These are phyloP conservation scores for Quercus tomentella DNA, from an alignment of 331 rosid species.

Conservation along the genomic window DNA sequence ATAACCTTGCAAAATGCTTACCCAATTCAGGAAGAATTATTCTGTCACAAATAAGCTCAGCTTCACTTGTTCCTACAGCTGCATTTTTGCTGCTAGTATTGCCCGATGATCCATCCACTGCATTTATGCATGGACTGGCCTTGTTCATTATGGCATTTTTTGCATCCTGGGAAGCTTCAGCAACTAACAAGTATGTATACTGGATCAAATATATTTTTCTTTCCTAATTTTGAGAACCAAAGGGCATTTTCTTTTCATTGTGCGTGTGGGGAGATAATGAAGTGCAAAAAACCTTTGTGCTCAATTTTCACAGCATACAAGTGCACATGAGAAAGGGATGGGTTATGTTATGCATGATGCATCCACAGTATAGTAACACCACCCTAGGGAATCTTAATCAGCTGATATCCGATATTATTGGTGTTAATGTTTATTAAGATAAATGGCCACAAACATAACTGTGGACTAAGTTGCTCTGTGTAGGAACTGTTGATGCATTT, in stretches of 20 bases:
- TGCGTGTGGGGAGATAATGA: neutral
- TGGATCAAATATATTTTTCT: neutral
- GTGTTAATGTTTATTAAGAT: no score
- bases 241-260: neutral
- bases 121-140: conserved; percentile 43
- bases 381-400: no score
- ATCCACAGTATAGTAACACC: no score
- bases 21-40: conserved; percentile 70
- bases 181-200: conserved; percentile 60
- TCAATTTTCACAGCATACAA: no score
- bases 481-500: no score
- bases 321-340: no score
- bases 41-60: conserved; percentile 59
- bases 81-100: conserved; percentile 52
- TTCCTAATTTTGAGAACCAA: neutral
- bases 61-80: conserved; percentile 53
- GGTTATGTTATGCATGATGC: no score
- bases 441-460: no score
- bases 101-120: conserved; percentile 61
- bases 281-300: neutral
- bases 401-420: no score
- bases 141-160: conserved; percentile 46
- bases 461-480: no score
- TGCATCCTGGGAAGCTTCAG: conserved; percentile 55
- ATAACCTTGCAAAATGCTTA: conserved; percentile 38